Evolutionary conservation across 2,329 filamentous ascomycete genomes (phyloP).

Genomic region (Nannizzia gypsea): DNA sequence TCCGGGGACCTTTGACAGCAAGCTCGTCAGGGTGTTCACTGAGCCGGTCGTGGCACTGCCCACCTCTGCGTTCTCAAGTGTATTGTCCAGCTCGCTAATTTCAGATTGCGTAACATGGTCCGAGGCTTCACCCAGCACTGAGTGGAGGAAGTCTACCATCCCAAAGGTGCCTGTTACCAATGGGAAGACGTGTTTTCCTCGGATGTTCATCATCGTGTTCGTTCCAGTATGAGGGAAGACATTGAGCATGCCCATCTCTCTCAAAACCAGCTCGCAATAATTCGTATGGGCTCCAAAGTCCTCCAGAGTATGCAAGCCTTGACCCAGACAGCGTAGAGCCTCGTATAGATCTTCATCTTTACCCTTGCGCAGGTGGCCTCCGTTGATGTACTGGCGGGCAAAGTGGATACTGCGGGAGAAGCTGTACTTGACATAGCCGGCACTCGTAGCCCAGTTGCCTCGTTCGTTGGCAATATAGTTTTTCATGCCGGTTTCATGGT

Average conservation of each 20-base stretch:
- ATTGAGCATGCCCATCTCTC: conserved; percentile 55
- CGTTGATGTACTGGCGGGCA: conserved; percentile 61
- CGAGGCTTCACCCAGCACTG: conserved; percentile 61
- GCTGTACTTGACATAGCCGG: conserved; percentile 70
- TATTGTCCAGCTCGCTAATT: conserved; percentile 66
- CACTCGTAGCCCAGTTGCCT: conserved; percentile 78
- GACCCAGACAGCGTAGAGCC: conserved; percentile 62
- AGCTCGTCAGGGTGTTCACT: conserved; percentile 54
- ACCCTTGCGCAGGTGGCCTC: conserved; percentile 46
- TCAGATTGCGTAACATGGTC: conserved; percentile 80
- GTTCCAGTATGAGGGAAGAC: conserved; percentile 66
- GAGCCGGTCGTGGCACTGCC: conserved; percentile 32
- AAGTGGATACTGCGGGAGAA: conserved; percentile 64
- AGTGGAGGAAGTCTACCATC: conserved; percentile 73
- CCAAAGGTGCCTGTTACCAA: conserved; percentile 64
- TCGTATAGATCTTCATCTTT: conserved; percentile 70
- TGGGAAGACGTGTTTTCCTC: conserved; percentile 57
- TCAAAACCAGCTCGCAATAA: conserved; percentile 65
- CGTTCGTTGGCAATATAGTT: conserved; percentile 94
- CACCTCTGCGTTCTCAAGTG: conserved; percentile 56
- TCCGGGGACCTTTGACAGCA: conserved; percentile 66
- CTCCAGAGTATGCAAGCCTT: conserved; percentile 66
- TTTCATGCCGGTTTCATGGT: conserved; percentile 82
- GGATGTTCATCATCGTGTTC: conserved; percentile 52
- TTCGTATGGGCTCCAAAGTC: conserved; percentile 72